These are phyloP conservation scores for Rhypophila decipiens DNA, from an alignment of 495 filamentous ascomycete genomes.

Conservation along the genomic window DNA sequence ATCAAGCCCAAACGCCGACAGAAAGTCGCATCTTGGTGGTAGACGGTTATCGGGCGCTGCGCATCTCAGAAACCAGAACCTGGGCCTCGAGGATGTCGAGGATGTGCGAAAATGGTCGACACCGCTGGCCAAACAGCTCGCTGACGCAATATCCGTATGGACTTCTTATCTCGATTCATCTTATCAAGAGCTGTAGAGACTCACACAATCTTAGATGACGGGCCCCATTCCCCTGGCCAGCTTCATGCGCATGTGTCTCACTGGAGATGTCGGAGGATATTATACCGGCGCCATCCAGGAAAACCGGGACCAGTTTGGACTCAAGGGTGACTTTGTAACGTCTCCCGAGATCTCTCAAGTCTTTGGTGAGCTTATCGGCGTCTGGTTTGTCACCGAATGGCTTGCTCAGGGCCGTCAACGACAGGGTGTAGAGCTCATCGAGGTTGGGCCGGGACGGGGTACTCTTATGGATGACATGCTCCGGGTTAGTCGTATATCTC, in stretches of 20 bases:
- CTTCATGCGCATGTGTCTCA: constrained; percentile 98
- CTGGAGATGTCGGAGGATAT: constrained; percentile 84
- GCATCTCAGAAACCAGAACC: background rate
- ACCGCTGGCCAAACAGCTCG: constrained; percentile 76
- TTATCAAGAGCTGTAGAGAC: background rate
- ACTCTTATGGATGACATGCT: constrained; percentile 97
- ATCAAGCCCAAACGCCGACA: too few relatives aligned
- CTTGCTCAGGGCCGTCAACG: constrained; percentile 72
- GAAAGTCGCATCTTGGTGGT: background rate
- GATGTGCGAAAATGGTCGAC: constrained; percentile 68
- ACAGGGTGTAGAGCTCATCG: constrained; percentile 75
- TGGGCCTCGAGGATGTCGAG: constrained; percentile 18
- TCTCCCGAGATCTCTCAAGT: constrained; percentile 96
- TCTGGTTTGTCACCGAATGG: constrained; percentile 97
- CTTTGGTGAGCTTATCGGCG: constrained; percentile 87
- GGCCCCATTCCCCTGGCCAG: constrained; percentile 86
- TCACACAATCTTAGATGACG: constrained; percentile 50
- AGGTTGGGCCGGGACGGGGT: constrained; percentile 89
- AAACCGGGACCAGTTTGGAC: constrained; percentile 76
- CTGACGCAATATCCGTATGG: constrained; percentile 72
- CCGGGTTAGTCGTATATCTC: constrained; percentile 60
- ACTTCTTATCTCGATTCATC: background rate
- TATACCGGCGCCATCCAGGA: constrained; percentile 67
- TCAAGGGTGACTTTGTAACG: constrained; percentile 89
- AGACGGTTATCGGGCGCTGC: constrained; percentile 14